Conservation (phyloP, 345 rosid species). For the Arabis hirsuta region DNA sequence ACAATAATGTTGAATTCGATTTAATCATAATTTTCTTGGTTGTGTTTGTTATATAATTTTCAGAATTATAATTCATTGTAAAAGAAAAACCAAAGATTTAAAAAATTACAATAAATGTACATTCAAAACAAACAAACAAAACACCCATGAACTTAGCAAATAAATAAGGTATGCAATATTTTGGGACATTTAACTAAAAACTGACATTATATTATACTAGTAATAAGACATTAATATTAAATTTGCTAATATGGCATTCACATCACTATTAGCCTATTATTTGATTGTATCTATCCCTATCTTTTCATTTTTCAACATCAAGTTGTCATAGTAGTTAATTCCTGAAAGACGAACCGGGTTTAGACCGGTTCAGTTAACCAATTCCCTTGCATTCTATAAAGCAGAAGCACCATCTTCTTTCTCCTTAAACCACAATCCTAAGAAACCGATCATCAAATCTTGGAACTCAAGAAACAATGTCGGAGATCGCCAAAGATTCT, state of each 20-base stretch:
- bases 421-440: constrained; percentile 29
- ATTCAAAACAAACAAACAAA: no score
- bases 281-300: neutral
- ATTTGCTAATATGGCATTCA: neutral
- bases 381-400: constrained; percentile 27
- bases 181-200: no score
- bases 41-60: no score
- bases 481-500: constrained; percentile 23
- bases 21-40: no score
- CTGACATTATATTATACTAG: no score
- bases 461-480: constrained; percentile 35
- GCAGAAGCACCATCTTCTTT: constrained; percentile 21
- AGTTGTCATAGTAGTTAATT: neutral
- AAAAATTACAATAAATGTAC: no score
- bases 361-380: constrained; percentile 25
- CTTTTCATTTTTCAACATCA: neutral
- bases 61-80: no score
- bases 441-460: constrained; percentile 19
- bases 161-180: no score
- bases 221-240: neutral
- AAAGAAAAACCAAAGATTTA: no score
- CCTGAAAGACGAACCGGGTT: neutral
- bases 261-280: neutral
- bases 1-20: no score
- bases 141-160: no score